A percentile compares a stretch with the other conserved stretches of the same genome.
Conservation (phyloP, 495 filamentous ascomycete genomes). For the Umbilicaria muhlenbergii region DNA sequence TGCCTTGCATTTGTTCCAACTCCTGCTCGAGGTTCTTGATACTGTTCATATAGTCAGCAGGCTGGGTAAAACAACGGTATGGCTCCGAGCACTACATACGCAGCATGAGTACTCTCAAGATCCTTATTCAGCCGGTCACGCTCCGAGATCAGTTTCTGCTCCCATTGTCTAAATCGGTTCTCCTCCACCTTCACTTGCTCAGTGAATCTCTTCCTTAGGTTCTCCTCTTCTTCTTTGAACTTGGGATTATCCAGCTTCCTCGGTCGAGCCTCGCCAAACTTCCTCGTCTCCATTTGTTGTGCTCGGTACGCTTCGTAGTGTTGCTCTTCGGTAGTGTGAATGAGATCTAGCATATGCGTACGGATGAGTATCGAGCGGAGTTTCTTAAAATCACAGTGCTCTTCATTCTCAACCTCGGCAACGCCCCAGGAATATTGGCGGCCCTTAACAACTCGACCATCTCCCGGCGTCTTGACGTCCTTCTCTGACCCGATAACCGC, state of each 20-base stretch:
- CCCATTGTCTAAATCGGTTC: constrained; percentile 96
- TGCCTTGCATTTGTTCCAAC: constrained; percentile 86
- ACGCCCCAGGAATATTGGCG: constrained; percentile 99
- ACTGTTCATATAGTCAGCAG: constrained; percentile 16
- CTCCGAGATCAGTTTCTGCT: constrained; percentile 98
- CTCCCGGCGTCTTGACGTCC: constrained; percentile 79
- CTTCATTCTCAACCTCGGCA: constrained; percentile 98
- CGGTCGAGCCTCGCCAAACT: constrained; percentile 94
- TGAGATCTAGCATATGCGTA: constrained; percentile 99
- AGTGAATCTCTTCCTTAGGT: constrained; percentile 93
- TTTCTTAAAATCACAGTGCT: constrained; percentile 99
- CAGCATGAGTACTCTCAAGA: constrained; percentile 89
- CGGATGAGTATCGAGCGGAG: constrained; percentile 96
- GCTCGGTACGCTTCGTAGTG: constrained; percentile 99
- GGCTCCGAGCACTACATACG: constrained; percentile 33
- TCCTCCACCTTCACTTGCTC: constrained; percentile 99
- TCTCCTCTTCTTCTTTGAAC: constrained; percentile 99
- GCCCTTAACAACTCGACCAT: constrained; percentile 93
- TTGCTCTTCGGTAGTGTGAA: constrained; percentile 96
- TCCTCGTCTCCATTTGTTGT: constrained; percentile 98
- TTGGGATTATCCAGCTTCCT: constrained; percentile 99
- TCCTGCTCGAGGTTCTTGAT: constrained; percentile 94
- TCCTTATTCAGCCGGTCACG: constrained; percentile 98
- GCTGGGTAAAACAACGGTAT: neutral
- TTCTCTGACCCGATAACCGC: constrained; percentile 98